Base-by-base conservation (phyloP, 2,329 filamentous ascomycete species). In the Dactylonectria macrodidyma region DNA sequence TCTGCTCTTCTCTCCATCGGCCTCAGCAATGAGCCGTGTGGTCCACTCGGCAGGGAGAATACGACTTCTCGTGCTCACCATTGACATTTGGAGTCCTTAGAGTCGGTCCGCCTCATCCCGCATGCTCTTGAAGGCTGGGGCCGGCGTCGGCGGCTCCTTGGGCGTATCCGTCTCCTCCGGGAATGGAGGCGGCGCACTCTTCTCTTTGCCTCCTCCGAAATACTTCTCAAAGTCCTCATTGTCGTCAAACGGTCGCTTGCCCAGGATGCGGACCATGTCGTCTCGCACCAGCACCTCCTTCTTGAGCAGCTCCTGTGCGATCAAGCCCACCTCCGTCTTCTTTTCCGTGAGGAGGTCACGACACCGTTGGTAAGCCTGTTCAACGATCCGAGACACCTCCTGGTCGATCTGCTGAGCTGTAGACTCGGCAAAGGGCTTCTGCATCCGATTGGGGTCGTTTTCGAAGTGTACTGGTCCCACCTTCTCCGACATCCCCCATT, bases 401-500 rank as follows among this genome's bases (percentile, higher is more conserved):
- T 87, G 83, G 79, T 99, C 96, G 79, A 99, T 99, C 73, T 92
- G 92, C 79, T 95, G 93, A 19, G 95, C 96, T 2, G 96, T 99
- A 60, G 94, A 88, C 84, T 99, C 96, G 24, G 94, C 95, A 84
- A 98, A 99, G 0, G 96, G 96, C 86, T 99, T 99, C 79, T 95
- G 91, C 67, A 98, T 84, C 78, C 93, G 91, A 79, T 93, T 93
- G 71, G 93, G 89, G 77, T 94, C 88, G 79, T 93, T 93, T 76
- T 96, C 92, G 81, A 95, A 99, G 86, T 97, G 93, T 70, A 99
- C 87, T 71, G 95, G 95, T 34, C 95, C 95, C 54, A 99, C 92
- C 84, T 97, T 97, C 73, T 93, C 90, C 47, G 93, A 97, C 96
- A 99, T 99, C 74, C 96, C 96, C 92, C 95, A 99, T 81, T 97